Evolutionary conservation across 441 rosid species (phyloP).

Genomic region (Pelargonium myrrhifolium): DNA sequence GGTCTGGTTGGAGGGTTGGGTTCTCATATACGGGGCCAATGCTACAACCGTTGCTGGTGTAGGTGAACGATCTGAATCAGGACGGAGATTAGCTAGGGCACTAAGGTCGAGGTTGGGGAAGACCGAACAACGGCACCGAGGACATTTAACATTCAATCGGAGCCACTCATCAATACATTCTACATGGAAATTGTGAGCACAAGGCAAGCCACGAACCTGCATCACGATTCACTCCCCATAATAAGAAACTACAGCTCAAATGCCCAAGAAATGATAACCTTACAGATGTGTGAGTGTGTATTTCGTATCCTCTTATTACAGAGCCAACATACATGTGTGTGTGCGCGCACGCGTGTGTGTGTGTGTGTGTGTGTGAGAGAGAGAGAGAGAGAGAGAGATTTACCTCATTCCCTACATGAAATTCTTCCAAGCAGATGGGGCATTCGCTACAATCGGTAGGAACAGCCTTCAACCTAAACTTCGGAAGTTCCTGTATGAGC

Average conservation of each 20-base stretch:
- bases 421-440: slow-evolving; percentile 95
- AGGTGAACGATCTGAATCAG: slow-evolving; percentile 54
- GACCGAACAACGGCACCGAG: slow-evolving; percentile 92
- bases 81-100: slow-evolving; percentile 69
- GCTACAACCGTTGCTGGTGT: slow-evolving; percentile 33
- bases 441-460: slow-evolving; percentile 97
- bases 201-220: slow-evolving; percentile 98
- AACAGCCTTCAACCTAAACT: slow-evolving; percentile 88
- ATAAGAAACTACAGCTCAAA: slow-evolving; percentile 17
- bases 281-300: background rate
- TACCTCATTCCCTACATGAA: slow-evolving; percentile 85
- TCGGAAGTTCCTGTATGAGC: slow-evolving; percentile 96
- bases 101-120: slow-evolving; percentile 97
- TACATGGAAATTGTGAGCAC: slow-evolving; percentile 99
- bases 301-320: background rate
- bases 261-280: background rate
- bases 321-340: background rate
- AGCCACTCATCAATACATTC: slow-evolving; percentile 98
- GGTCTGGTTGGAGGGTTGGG: slow-evolving; percentile 70
- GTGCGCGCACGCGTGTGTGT: too few relatives aligned
- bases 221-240: slow-evolving; percentile 1
- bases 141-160: slow-evolving; percentile 88
- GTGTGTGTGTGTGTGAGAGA: background rate
- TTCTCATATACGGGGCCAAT: slow-evolving; percentile 33
- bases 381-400: background rate